Base-by-base conservation (phyloP, 352 stramenopile genomes). In the Phytophthora nicotianae region DNA sequence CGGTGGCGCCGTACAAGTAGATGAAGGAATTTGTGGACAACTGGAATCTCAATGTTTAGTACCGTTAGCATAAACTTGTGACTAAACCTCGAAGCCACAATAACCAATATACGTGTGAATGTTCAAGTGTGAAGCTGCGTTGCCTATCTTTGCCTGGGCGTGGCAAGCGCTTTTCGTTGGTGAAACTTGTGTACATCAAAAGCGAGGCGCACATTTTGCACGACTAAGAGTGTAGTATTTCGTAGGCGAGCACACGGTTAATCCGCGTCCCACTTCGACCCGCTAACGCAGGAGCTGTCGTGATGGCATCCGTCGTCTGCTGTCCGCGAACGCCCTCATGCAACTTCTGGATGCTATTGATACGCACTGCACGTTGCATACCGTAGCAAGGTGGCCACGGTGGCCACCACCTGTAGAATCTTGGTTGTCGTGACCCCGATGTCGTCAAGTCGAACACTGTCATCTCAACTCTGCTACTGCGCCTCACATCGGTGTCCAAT, bases 301-400 rank as follows among this genome's bases (percentile, higher is more conserved):
- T 51, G 32, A 37, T 13, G 19, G 49, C 10, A 65, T 19, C 49
- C 48, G 40, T 41, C 57, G 57, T 65, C 26, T 65, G 57, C 48
- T 65, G 48, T 49, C 16, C 20, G 24, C 57, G 57, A 65, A 59
- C 57, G 16, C 57, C 37, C 13, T 58, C 16, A 20, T 11, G 17
- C n/a, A n/a, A n/a, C n/a, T n/a, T n/a, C n/a, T n/a, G n/a, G n/a
- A n/a, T n/a, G n/a, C n/a, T n/a, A n/a, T n/a, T n/a, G n/a, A n/a
- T n/a, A n/a, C n/a, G n/a, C n/a, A n/a, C n/a, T n/a, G n/a, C n/a
- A n/a, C n/a, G n/a, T n/a, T n/a, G n/a, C n/a, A n/a, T n/a, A n/a
- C n/a, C n/a, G n/a, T n/a, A n/a, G n/a, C n/a, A n/a, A n/a, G n/a
- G n/a, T n/a, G n/a, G n/a, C n/a, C n/a, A n/a, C n/a, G n/a, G n/a